Base-by-base conservation (phyloP, 2,329 filamentous ascomycete genomes). In the Neofusicoccum sp. region DNA sequence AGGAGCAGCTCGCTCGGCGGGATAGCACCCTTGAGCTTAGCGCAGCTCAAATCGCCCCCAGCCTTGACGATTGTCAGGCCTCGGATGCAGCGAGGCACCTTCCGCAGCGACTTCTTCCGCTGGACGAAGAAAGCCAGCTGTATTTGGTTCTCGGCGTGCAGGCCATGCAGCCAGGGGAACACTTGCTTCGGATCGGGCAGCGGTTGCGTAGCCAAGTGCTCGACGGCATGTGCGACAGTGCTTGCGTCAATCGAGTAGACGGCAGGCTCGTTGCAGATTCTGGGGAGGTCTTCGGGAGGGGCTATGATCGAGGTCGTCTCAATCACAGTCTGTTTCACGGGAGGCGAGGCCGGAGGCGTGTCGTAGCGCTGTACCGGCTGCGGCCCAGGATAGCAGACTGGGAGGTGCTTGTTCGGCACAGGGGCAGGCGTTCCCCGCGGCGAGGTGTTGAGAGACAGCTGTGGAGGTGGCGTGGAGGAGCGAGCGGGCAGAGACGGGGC, bases 81-180 rank as follows among this genome's bases (percentile, higher is more conserved):
- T 57, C 95, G 86, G 68, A 96, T 82, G 71, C 91, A 96, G 67
- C 82, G 84, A 0, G 92, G 91, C 2, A 87, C 86, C 66, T 84
- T 87, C 48, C 89, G 83, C 54, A 89, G 76, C n/a, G 84, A 80
- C 63, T 87, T 89, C 69, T 88, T 88, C 63, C 91, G 85, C 28
- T 89, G 87, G 56, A 88, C 86, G 73, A 99, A 98, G 79, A 97
- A 98, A 6, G 89, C 85, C 63, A 95, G 84, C 70, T 99, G 95
- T 58, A 96, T 84, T 63, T 91, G 87, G 70, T 99, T 99, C 63
- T 89, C 86, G 0, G 90, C 88, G 70, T 98, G 93, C 41, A 98
- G 79, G 26, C 95, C 95, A 76, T 99, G 95, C 26, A 97, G 81
- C 95, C 95, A 99, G 2, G 95, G 95, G 70, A 98, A 99, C 63